phyloP scores from a whole-genome alignment of 768 basidiomycete species.

The Boletus vinaceobasis region DNA sequence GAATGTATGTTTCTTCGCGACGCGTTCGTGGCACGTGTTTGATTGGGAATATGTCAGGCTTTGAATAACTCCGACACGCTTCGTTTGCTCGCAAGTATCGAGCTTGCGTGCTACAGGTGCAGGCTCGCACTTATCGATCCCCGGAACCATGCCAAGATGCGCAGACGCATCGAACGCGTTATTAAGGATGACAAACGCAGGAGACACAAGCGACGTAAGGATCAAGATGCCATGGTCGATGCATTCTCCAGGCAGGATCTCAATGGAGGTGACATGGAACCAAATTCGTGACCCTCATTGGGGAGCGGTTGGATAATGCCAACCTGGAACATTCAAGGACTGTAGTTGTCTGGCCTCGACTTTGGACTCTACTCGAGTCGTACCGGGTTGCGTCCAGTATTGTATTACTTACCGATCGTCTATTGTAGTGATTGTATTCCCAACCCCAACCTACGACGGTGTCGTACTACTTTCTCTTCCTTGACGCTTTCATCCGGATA shows the following conservation, averaged over 20 bases:
- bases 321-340: slow-evolving; percentile 11
- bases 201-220: slow-evolving; percentile 78
- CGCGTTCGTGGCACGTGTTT: slow-evolving; percentile 5
- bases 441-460: slow-evolving; percentile 1
- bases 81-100: slow-evolving; percentile 76
- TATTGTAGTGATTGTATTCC: slow-evolving; percentile 18
- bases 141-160: slow-evolving; percentile 56
- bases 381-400: slow-evolving; percentile 11
- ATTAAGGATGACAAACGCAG: slow-evolving; percentile 82
- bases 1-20: slow-evolving; percentile 50
- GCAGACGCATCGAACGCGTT: slow-evolving; percentile 72
- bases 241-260: slow-evolving; percentile 62
- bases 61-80: slow-evolving; percentile 81
- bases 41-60: slow-evolving; percentile 45
- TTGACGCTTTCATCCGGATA: slow-evolving; percentile 1
- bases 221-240: slow-evolving; percentile 79
- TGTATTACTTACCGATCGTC: slow-evolving; percentile 25
- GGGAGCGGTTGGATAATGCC: slow-evolving; percentile 7
- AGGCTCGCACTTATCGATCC: slow-evolving; percentile 67
- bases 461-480: slow-evolving; percentile 4
- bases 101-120: slow-evolving; percentile 79
- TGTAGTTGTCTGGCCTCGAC: slow-evolving; percentile 7
- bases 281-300: slow-evolving; percentile 21
- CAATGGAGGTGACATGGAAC: slow-evolving; percentile 25
- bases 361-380: slow-evolving; percentile 1